Evolutionary conservation across 768 basidiomycete species (phyloP).

Genomic region (Suillus luteus): DNA sequence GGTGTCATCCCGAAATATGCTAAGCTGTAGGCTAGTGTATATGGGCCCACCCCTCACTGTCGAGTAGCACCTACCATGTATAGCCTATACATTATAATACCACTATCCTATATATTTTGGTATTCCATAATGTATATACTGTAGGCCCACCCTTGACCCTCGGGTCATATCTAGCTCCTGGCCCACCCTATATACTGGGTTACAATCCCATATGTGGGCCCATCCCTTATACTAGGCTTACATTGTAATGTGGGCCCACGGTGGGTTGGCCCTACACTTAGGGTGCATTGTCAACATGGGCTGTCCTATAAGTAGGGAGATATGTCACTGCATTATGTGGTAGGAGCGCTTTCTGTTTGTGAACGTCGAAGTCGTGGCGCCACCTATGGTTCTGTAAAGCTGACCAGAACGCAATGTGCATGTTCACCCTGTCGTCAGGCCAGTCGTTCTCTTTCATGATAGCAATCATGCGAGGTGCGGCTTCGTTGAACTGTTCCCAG

Average conservation of each 20-base stretch:
- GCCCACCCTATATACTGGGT: too few species aligned
- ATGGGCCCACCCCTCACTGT: not conserved
- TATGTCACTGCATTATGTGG: too few species aligned
- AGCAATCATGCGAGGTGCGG: constrained; percentile 15
- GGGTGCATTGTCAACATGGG: too few species aligned
- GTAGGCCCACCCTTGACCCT: too few species aligned
- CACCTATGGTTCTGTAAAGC: constrained; percentile 9
- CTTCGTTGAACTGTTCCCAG: constrained; percentile 8
- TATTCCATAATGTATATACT: too few species aligned
- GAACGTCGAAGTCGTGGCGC: not conserved
- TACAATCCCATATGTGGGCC: too few species aligned
- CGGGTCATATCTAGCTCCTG: too few species aligned
- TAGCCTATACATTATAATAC: not conserved
- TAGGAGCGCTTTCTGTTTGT: constrained; percentile 12
- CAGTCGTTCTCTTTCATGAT: constrained; percentile 14
- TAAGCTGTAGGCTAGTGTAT: not conserved
- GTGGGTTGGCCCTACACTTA: too few species aligned
- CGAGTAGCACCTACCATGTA: not conserved
- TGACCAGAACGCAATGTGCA: constrained; percentile 17
- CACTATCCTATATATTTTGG: not conserved
- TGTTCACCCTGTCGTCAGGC: constrained; percentile 6
- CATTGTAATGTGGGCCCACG: too few species aligned
- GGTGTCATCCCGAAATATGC: too few species aligned
- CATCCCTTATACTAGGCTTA: too few species aligned
- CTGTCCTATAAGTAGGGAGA: too few species aligned